phyloP scores from a whole-genome alignment of 176 grass and related monocot species.

The Phoenix roebelenii region DNA sequence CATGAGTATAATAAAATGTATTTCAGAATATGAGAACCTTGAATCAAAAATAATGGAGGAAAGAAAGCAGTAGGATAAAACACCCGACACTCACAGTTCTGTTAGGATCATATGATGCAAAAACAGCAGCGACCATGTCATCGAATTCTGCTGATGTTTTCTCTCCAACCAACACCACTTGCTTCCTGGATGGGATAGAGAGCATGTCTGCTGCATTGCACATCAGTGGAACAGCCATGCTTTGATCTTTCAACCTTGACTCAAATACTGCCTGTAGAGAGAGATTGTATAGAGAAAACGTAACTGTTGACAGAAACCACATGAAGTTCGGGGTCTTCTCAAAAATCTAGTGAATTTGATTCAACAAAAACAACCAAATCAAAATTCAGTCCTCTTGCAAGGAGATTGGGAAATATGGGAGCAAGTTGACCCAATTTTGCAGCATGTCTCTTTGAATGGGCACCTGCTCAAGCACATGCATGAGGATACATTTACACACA shows the following conservation, averaged over 20 bases:
- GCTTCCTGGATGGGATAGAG: slow-evolving; percentile 54
- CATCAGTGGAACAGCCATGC: slow-evolving; percentile 87
- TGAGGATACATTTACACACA: too few relatives aligned
- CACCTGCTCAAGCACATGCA: too few relatives aligned
- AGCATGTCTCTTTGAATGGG: too few relatives aligned
- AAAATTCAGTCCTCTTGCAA: too few relatives aligned
- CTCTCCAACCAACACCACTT: slow-evolving; percentile 64
- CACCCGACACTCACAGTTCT: slow-evolving; percentile 49
- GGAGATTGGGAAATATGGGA: too few relatives aligned
- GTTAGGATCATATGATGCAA: slow-evolving; percentile 73
- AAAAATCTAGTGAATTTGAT: too few relatives aligned
- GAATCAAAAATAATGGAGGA: background rate
- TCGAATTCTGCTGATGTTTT: slow-evolving; percentile 47
- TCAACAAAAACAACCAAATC: too few relatives aligned
- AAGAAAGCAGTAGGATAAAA: background rate
- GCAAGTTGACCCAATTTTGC: too few relatives aligned
- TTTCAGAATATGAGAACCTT: background rate
- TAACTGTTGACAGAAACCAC: too few relatives aligned
- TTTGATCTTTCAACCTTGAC: slow-evolving; percentile 53
- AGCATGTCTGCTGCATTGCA: slow-evolving; percentile 85
- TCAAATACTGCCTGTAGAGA: slow-evolving; percentile 61
- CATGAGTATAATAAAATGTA: too few relatives aligned
- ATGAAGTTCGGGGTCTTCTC: too few relatives aligned
- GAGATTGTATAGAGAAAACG: too few relatives aligned
- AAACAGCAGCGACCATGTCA: slow-evolving; percentile 42